Evolutionary conservation across 148 eudicot genomes (phyloP), one percentile per base, ranked within the genome.

Genomic region (Chenopodium album): DNA sequence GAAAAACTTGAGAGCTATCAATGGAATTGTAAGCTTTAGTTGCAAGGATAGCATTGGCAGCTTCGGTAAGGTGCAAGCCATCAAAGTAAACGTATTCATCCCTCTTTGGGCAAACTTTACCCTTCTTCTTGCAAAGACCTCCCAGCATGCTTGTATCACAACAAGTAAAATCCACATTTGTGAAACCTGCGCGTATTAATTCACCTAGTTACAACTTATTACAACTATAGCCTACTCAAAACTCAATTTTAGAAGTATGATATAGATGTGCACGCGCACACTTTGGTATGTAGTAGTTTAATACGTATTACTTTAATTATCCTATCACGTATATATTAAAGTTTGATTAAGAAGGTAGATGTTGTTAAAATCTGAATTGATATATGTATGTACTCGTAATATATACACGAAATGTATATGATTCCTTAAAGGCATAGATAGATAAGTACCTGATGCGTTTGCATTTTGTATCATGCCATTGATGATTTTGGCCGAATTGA

Each of bases 401-500:
- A 12, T 10, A 50, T 12, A 6, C 44, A 37, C 44, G 5, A 5
- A 37, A 10, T 50, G 32, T 31, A 10, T 50, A 13, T 50, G 11
- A 50, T 11, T 10, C 16, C 0, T 31, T 31, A 31, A 31, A 2
- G 54, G 54, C 2, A 11, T 50, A 50, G 54, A 11, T 50, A 50
- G 54, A 60, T 17, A 9, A 69, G 28, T 73, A 81, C 86, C 86
- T 59, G 46, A 26, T 7, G 70, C 41, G 26, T 50, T 31, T 19
- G 87, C 68, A 66, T 81, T n/a, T 0, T 75, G 29, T 22, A 84
- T 81, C 75, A 81, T 20, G 66, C 78, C 78, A 1, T 19, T 60
- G 86, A 86, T 75, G 77, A 86, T 81, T 41, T 81, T 84, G 67
- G 76, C 67, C 19, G 82, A 54, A 62, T 86, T 78, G 13, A 84